A percentile compares a stretch with the other conserved stretches of the same genome.
These are phyloP conservation scores for Trichodelitschia bisporula DNA, from an alignment of 495 filamentous ascomycete species.

Conservation along the genomic window DNA sequence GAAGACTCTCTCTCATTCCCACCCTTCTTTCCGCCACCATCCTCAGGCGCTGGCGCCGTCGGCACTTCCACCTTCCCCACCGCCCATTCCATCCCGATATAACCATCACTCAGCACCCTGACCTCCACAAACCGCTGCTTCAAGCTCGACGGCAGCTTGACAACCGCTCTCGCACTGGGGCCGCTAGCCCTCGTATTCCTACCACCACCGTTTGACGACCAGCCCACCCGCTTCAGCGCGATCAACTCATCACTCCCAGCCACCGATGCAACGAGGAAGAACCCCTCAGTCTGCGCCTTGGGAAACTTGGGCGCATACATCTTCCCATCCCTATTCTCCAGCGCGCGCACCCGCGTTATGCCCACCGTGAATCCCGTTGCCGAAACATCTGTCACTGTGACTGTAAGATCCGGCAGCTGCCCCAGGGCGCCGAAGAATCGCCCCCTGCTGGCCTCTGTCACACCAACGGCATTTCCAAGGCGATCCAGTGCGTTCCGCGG, in stretches of 20 bases:
- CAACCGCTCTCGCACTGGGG: conserved; percentile 17
- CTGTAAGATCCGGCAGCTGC: conserved; percentile 40
- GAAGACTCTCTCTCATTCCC: conserved; percentile 1
- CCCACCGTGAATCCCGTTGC: conserved; percentile 34
- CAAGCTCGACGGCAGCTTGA: conserved; percentile 33
- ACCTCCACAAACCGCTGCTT: conserved; percentile 36
- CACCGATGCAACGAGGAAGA: conserved; percentile 57
- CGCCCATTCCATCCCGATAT: conserved; percentile 55
- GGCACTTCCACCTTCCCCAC: conserved; percentile 28
- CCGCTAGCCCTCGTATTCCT: conserved; percentile 9
- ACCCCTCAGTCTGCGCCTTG: conserved; percentile 87
- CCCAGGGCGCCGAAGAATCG: conserved; percentile 33
- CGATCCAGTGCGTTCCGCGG: conserved; percentile 13
- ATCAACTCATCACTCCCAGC: conserved; percentile 44
- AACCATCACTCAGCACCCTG: conserved; percentile 58
- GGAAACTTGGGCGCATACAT: conserved; percentile 77
- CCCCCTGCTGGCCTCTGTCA: conserved; percentile 8
- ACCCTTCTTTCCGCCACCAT: conserved; percentile 13
- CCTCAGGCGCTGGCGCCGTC: conserved; percentile 13
- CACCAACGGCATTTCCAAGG: conserved; percentile 8
- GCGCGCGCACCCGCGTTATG: conserved; percentile 37
- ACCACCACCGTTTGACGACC: conserved; percentile 22
- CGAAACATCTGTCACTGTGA: conserved; percentile 33
- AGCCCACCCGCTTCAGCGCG: conserved; percentile 64
- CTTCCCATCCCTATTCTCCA: conserved; percentile 18